Evolutionary conservation across 2,329 filamentous ascomycete species (phyloP).

Genomic region (Trichoderma citrinoviride): DNA sequence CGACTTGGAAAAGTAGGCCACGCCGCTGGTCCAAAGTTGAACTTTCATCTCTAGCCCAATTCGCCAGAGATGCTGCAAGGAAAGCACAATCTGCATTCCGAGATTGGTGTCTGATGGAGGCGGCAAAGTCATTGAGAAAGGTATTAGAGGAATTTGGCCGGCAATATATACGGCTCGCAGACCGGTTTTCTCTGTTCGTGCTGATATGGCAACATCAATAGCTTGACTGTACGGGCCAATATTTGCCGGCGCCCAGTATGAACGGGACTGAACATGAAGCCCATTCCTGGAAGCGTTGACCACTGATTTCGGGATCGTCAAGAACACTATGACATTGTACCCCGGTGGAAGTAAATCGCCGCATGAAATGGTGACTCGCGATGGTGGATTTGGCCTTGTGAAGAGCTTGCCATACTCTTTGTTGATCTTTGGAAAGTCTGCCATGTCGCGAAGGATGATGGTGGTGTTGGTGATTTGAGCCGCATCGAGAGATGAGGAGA

Average conservation of each 20-base stretch:
- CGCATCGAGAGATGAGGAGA: conserved; percentile 30
- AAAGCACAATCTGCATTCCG: conserved; percentile 61
- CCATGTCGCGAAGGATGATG: conserved; percentile 75
- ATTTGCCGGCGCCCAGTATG: conserved; percentile 97
- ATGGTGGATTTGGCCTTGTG: conserved; percentile 73
- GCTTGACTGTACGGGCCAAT: conserved; percentile 97
- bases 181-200: conserved; percentile 22
- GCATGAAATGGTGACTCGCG: conserved; percentile 78
- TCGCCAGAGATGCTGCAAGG: conserved; percentile 86
- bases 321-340: conserved; percentile 59
- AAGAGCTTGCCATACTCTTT: conserved; percentile 73
- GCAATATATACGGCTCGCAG: conserved; percentile 63
- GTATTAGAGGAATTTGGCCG: conserved; percentile 87
- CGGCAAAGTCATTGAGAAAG: conserved; percentile 69
- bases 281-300: conserved; percentile 47
- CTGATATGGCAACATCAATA: conserved; percentile 50
- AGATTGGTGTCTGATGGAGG: conserved; percentile 41
- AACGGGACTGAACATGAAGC: conserved; percentile 87
- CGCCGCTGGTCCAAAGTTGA: conserved; percentile 69
- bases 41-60: conserved; percentile 72
- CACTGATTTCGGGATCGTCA: conserved; percentile 40
- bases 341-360: conserved; percentile 62
- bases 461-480: conserved; percentile 52
- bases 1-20: conserved; percentile 66
- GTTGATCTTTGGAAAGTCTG: conserved; percentile 75